Base-by-base conservation (phyloP, 164 flowering plant genomes). In the Buxus sempervirens region DNA sequence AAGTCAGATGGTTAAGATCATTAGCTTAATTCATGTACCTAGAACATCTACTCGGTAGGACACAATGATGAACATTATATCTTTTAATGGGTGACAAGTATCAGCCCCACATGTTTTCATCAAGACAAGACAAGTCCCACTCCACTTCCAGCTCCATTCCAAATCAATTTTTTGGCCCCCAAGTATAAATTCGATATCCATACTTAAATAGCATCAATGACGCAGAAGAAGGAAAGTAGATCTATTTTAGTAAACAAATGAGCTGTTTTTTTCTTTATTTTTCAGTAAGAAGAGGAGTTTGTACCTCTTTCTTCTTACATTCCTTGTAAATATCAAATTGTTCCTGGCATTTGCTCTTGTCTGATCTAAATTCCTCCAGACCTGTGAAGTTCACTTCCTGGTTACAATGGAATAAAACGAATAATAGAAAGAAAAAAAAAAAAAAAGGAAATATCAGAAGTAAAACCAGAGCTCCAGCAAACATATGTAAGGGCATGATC, bases 241-340 rank as follows among this genome's bases (percentile, higher is more conserved):
- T 10, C 0, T 3, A 14, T 16, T 38, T 20, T n/a, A 60, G 22
- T 20, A 19, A 22, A 36, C 12, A 24, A 48, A 16, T 14, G 5
- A 16, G 28, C 8, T 18, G 7, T 3, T 32, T 32, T 32, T 32
- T 32, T 32, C 7, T 32, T 32, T 7, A 32, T 32, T n/a, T n/a
- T n/a, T n/a, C n/a, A n/a, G n/a, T n/a, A 66, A 10, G 59, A 54
- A 36, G 36, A 41, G 53, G 19, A 56, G 28, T 4, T 20, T 0
- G 13, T 81, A 88, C 93, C 90, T 88, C 93, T 70, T 80, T 88
- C 73, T 84, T 88, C 77, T 81, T 88, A 86, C 98, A 95, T 81
- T 95, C 98, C 78, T 91, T 95, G 84, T 91, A 95, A 57, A 83
- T 77, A 76, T 95, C 98, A 74, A 95, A 95, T 42, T 91, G 88